phyloP scores from a whole-genome alignment of 768 basidiomycete species.

The Pisolithus tinctorius region DNA sequence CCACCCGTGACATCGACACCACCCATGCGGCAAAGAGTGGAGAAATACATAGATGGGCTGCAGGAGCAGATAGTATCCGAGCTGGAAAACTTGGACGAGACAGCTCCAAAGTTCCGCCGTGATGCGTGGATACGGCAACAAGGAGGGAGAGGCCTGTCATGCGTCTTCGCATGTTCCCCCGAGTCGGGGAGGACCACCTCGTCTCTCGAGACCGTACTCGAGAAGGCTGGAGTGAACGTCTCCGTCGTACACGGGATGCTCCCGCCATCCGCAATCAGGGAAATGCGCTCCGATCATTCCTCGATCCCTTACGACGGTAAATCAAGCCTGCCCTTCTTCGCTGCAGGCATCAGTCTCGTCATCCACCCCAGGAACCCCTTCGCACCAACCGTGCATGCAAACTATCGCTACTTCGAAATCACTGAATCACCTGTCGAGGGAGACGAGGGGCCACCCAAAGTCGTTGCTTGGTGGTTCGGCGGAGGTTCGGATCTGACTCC shows the following conservation, averaged over 20 bases:
- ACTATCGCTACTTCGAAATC: slow-evolving; percentile 97
- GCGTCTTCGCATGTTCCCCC: slow-evolving; percentile 60
- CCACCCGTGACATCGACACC: slow-evolving; percentile 7
- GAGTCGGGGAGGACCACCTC: slow-evolving; percentile 27
- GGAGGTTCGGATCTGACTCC: slow-evolving; percentile 95
- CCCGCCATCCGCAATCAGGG: slow-evolving; percentile 82
- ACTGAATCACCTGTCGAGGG: slow-evolving; percentile 40
- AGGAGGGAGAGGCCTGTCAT: slow-evolving; percentile 70
- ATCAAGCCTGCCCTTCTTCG: slow-evolving; percentile 82
- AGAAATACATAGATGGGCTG: slow-evolving; percentile 65
- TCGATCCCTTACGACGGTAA: slow-evolving; percentile 58
- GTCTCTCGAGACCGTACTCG: slow-evolving; percentile 50
- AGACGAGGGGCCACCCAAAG: slow-evolving; percentile 35
- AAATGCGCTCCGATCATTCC: slow-evolving; percentile 92
- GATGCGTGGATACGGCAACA: slow-evolving; percentile 72
- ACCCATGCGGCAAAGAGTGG: slow-evolving; percentile 71
- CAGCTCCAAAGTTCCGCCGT: slow-evolving; percentile 65
- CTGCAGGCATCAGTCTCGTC: slow-evolving; percentile 87
- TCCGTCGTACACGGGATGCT: slow-evolving; percentile 85
- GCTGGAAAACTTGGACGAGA: slow-evolving; percentile 75
- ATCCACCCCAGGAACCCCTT: slow-evolving; percentile 92
- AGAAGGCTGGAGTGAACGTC: slow-evolving; percentile 96
- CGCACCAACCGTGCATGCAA: slow-evolving; percentile 90
- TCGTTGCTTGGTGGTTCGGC: slow-evolving; percentile 97
- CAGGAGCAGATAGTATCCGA: slow-evolving; percentile 74